Base-by-base conservation (phyloP, 164 flowering plant genomes). In the Protea cynaroides region DNA sequence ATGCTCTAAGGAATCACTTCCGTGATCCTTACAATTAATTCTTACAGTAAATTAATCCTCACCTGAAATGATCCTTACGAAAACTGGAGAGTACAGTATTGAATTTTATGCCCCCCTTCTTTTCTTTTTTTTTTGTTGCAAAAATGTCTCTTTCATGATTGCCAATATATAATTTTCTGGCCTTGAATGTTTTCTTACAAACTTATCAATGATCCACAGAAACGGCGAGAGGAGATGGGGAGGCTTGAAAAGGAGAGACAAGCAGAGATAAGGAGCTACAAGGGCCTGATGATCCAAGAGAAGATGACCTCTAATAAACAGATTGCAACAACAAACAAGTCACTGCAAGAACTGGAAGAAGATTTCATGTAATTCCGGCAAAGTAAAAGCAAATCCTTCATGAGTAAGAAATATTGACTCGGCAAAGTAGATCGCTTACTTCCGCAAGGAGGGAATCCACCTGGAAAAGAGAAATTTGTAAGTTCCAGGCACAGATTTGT, bases 261-360 rank as follows among this genome's bases (percentile, higher is more conserved):
- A 69, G 86, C 95, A 8, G 99, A 94, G 71, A 65, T 84, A 23
- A 75, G 97, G 78, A 94, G 97, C 95, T 94, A 94, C 93, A 94
- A 91, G 77, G 89, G 93, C 21, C 72, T 94, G 78, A 89, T 94
- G 96, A 92, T 94, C 4, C 73, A 95, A 2, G 97, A 89, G 22
- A 94, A 94, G 61, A 94, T 94, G 99, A 94, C 96, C 29, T 91
- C 97, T 9, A 94, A 94, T 83, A 94, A 89, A 73, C 82, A 94
- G 57, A 83, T 94, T 65, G 99, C 93, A 13, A 64, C 91, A 25
- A 40, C 79, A 54, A 79, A 71, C 81, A 94, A 90, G 77, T 84
- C 96, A 36, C 69, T 94, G 69, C 97, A 91, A 79, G 96, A 94
- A 72, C 76, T 94, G 62, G 99, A 91, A 74, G 99, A 94, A 1